A percentile compares a stretch with the other conserved stretches of the same genome.
Evolutionary conservation across 768 basidiomycete species (phyloP).

Genomic region (Mycena kentingensis): DNA sequence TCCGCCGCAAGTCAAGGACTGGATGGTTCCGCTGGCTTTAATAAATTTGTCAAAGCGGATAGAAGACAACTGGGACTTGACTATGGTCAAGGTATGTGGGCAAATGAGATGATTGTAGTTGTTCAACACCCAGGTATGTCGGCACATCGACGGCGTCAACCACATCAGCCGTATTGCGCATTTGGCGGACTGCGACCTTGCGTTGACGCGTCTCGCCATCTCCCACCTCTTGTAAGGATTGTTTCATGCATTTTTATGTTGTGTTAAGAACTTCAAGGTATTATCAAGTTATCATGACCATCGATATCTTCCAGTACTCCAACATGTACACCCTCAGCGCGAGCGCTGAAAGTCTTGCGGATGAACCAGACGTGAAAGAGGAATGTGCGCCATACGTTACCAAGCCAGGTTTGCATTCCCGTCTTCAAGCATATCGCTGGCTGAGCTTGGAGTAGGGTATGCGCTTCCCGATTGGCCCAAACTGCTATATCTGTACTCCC

Average conservation of each 20-base stretch:
- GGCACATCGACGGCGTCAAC: slow-evolving; percentile 86
- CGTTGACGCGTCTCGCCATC: slow-evolving; percentile 81
- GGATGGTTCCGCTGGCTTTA: slow-evolving; percentile 92
- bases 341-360: slow-evolving; percentile 84
- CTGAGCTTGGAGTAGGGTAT: background rate
- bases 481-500: slow-evolving; percentile 75
- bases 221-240: slow-evolving; percentile 82
- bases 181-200: slow-evolving; percentile 85
- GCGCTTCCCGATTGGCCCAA: background rate
- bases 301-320: slow-evolving; percentile 97
- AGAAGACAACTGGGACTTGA: slow-evolving; percentile 95
- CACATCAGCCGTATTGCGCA: slow-evolving; percentile 91
- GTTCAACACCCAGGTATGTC: slow-evolving; percentile 57
- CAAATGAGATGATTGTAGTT: background rate
- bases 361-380: slow-evolving; percentile 78
- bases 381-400: slow-evolving; percentile 95
- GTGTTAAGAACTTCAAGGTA: slow-evolving; percentile 51
- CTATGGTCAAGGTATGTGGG: slow-evolving; percentile 75
- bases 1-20: slow-evolving; percentile 85
- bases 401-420: slow-evolving; percentile 54
- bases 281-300: slow-evolving; percentile 94
- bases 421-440: background rate
- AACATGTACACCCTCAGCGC: slow-evolving; percentile 95
- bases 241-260: background rate
- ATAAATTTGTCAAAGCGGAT: slow-evolving; percentile 79